A percentile compares a stretch with the other conserved stretches of the same genome.
These are phyloP conservation scores for Carex scoparia DNA, from an alignment of 176 grass and related monocot genomes.

Conservation along the genomic window DNA sequence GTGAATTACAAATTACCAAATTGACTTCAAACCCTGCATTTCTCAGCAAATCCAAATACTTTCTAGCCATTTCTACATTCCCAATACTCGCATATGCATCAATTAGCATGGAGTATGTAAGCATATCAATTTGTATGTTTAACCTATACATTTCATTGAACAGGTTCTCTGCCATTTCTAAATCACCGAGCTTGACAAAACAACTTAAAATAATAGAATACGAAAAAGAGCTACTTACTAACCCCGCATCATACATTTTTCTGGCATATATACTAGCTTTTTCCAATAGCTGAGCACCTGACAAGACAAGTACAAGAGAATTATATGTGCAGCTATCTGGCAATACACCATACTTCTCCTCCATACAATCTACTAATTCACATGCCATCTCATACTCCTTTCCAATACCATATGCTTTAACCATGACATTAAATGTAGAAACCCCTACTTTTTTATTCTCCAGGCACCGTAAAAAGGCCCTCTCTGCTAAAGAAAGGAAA, in stretches of 20 bases:
- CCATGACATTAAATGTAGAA: constrained; percentile 88
- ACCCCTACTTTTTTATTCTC: constrained; percentile 55
- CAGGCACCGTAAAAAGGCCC: constrained; percentile 61
- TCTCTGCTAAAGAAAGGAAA: constrained; percentile 58
- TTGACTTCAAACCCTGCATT: constrained; percentile 53
- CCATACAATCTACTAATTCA: constrained; percentile 70
- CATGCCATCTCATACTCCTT: constrained; percentile 60
- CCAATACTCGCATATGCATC: constrained; percentile 74
- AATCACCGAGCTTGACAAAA: constrained; percentile 50
- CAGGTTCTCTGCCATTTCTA: constrained; percentile 49
- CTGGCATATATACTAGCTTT: constrained; percentile 65
- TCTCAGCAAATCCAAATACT: constrained; percentile 76
- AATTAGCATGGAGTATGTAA: constrained; percentile 74
- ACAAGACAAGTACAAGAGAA: constrained; percentile 75
- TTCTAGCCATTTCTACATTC: constrained; percentile 60
- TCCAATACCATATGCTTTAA: constrained; percentile 77
- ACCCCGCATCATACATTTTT: constrained; percentile 58
- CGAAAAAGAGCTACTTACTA: constrained; percentile 51
- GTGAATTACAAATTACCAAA: constrained; percentile 55
- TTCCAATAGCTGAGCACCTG: constrained; percentile 39
- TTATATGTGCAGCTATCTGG: constrained; percentile 78
- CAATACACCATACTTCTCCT: constrained; percentile 42
- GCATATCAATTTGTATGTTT: constrained; percentile 47
- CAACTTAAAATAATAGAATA: constrained; percentile 64
- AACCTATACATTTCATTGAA: constrained; percentile 73